Evolutionary conservation across 2,329 filamentous ascomycete genomes (phyloP).

Genomic region (Hymenoscyphus albidus): DNA sequence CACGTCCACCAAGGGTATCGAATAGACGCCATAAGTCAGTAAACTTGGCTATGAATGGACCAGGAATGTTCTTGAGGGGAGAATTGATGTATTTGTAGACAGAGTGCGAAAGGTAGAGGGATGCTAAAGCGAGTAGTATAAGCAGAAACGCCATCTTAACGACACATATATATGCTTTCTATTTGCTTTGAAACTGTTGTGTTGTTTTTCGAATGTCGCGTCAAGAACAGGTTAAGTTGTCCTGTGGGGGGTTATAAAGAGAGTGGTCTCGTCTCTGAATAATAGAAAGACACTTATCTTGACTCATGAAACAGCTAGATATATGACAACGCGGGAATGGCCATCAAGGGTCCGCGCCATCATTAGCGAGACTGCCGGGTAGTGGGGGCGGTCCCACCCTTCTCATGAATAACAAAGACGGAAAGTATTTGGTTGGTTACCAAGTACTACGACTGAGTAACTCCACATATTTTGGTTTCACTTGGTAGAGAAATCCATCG

Average conservation of each 20-base stretch:
- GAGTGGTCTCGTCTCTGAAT: too few relatives aligned
- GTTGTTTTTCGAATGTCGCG: neutral
- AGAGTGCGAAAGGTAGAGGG: neutral
- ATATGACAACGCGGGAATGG: too few relatives aligned
- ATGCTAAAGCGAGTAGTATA: neutral
- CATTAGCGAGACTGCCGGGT: too few relatives aligned
- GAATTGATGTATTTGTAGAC: neutral
- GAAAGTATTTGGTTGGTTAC: too few relatives aligned
- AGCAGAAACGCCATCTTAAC: neutral
- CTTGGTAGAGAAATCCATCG: neutral
- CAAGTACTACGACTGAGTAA: neutral
- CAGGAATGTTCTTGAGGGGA: conserved; percentile 17
- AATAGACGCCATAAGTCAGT: conserved; percentile 25
- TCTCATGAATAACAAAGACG: too few relatives aligned
- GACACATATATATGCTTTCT: neutral
- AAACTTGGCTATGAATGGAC: conserved; percentile 21
- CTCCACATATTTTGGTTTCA: neutral
- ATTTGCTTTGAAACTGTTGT: neutral
- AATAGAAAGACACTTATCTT: too few relatives aligned
- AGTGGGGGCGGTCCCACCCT: too few relatives aligned
- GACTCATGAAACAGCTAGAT: too few relatives aligned
- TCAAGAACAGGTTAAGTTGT: neutral
- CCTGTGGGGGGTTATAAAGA: neutral
- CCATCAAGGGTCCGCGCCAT: too few relatives aligned
- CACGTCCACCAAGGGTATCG: conserved; percentile 12